Base-by-base conservation (phyloP, 176 grass and related monocot genomes). In the Carex parvula region DNA sequence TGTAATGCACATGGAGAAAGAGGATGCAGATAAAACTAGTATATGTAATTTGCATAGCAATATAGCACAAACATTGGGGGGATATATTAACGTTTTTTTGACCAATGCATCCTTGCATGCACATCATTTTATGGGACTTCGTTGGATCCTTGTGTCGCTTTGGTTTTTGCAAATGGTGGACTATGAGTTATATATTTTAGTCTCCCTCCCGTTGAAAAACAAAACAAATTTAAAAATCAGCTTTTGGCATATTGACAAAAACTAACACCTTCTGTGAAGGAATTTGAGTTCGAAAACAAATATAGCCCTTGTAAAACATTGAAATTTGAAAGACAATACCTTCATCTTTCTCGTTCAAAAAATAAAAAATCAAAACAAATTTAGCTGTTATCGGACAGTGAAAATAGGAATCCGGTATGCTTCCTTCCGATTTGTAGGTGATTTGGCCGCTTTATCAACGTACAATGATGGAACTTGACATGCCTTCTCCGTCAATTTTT, bases 1-100 rank as follows among this genome's bases (percentile, higher is more conserved):
- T 75, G 42, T 75, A 75, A 52, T 22, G 46, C 71, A 75, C 71
- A 75, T 75, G 71, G 71, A 54, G 10, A 75, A 75, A 75, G 46
- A 75, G 42, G 18, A 71, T 26, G 46, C 12, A 39, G 32, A 75
- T 75, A 53, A 71, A 75, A 75, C 71, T 30, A 26, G 46, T 53
- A 44, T 52, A 46, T 50, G 21, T 42, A 73, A 73, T 22, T 24
- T 42, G 41, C 41, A 22, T 44, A 73, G 29, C 29, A 3, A 37
- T 37, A 37, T 37, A 37, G 18, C 46, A 60, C 6, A 60, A 73
- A n/a, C n/a, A 22, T 68, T 68, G 57, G 32, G 66, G 33, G 16
- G 33, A 22, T 50, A 71, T 44, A 20, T 61, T 61, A 50, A 11
- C 70, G 42, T 73, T 48, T n/a, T 75, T 46, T 75, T 75, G 21